These are phyloP conservation scores for Bonia amplexicaulis DNA, from an alignment of 176 grass and related monocot species.

Conservation along the genomic window DNA sequence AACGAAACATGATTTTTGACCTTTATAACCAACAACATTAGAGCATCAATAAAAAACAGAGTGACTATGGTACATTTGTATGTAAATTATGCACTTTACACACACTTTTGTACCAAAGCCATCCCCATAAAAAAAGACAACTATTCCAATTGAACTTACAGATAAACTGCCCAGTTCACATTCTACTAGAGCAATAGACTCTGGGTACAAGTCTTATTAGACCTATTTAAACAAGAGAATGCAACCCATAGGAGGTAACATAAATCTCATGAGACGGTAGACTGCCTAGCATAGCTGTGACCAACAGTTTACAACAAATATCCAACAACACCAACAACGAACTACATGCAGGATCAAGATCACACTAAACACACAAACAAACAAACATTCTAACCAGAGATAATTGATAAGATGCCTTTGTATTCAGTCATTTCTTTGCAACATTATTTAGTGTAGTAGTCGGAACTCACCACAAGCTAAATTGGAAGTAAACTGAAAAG, in stretches of 20 bases:
- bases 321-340: background rate
- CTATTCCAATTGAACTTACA: background rate
- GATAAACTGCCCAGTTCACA: slow-evolving; percentile 5
- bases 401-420: background rate
- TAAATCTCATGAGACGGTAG: background rate
- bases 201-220: background rate
- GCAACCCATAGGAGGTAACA: background rate
- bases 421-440: background rate
- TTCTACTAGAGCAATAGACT: background rate
- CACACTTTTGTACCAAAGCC: background rate
- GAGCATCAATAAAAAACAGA: background rate
- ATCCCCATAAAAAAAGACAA: background rate
- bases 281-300: background rate
- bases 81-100: background rate
- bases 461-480: background rate
- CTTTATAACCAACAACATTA: background rate
- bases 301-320: background rate
- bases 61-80: background rate
- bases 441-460: background rate
- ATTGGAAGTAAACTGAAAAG: background rate
- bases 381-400: background rate
- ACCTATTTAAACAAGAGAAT: background rate
- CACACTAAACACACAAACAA: background rate
- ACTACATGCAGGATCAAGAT: background rate
- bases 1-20: background rate